phyloP scores from a whole-genome alignment of 768 basidiomycete genomes.

The Gyrodon lividus region DNA sequence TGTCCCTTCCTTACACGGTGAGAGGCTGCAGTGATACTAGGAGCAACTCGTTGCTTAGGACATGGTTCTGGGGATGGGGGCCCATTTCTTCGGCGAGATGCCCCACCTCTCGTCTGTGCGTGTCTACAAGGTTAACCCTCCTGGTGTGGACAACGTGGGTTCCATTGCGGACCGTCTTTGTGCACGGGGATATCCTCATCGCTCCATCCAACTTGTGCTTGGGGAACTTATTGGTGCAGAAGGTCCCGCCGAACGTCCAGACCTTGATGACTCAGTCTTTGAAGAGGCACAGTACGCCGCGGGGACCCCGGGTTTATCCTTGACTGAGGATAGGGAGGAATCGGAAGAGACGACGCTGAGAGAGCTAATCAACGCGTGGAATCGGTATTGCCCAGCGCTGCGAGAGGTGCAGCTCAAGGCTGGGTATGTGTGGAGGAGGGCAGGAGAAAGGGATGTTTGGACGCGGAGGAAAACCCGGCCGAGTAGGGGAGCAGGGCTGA shows the following conservation, averaged over 20 bases:
- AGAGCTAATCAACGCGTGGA: constrained; percentile 45
- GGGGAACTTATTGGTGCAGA: constrained; percentile 12
- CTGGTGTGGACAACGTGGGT: constrained; percentile 9
- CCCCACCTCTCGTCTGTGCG: constrained; percentile 38
- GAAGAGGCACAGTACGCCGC: constrained; percentile 13
- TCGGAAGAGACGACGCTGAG: constrained; percentile 30
- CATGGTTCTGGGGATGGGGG: constrained; percentile 41
- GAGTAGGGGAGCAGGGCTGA: background rate
- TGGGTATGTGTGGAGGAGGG: constrained; percentile 40
- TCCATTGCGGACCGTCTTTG: constrained; percentile 3
- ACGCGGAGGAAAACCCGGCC: constrained; percentile 20
- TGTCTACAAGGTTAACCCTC: constrained; percentile 32
- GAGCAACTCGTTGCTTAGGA: constrained; percentile 22
- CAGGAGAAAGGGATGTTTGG: constrained; percentile 37
- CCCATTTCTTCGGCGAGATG: constrained; percentile 40
- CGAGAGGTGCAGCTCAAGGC: constrained; percentile 42
- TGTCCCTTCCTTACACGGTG: constrained; percentile 7
- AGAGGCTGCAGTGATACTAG: background rate
- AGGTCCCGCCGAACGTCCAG: constrained; percentile 9
- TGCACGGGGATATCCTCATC: constrained; percentile 13
- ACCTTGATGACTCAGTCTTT: constrained; percentile 21
- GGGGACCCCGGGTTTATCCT: background rate
- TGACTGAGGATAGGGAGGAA: constrained; percentile 5
- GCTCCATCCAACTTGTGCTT: constrained; percentile 7
- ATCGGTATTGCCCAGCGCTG: constrained; percentile 38